phyloP scores from a whole-genome alignment of 148 eudicot genomes.

The Amaranthus cruentus region DNA sequence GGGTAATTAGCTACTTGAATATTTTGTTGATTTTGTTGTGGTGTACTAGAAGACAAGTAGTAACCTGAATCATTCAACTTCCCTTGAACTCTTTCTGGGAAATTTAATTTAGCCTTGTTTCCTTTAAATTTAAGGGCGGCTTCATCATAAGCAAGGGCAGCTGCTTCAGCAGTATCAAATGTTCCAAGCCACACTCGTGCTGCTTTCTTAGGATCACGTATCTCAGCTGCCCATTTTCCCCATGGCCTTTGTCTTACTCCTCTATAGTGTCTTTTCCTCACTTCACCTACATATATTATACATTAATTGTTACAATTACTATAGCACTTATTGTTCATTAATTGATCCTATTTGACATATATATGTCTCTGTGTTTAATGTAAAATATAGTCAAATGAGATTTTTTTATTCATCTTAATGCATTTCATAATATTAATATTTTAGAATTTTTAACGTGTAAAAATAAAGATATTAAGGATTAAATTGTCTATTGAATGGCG shows the following conservation, averaged over 20 bases:
- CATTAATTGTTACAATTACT: background rate
- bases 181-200: conserved; percentile 68
- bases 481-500: no score
- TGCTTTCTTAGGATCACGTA: conserved; percentile 55
- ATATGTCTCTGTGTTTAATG: no score
- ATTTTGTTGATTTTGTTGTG: background rate
- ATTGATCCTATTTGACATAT: no score
- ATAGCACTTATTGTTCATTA: no score
- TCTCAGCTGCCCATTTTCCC: conserved; percentile 71
- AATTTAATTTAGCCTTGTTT: conserved; percentile 56
- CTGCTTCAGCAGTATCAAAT: conserved; percentile 57
- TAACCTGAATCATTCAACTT: conserved; percentile 13
- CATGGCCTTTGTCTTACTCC: conserved; percentile 64
- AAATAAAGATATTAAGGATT: no score
- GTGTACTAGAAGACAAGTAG: background rate
- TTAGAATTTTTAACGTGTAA: no score
- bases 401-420: no score
- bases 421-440: no score
- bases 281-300: conserved; percentile 11
- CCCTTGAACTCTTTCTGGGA: conserved; percentile 54
- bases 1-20: background rate
- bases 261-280: conserved; percentile 43
- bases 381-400: no score
- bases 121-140: conserved; percentile 66
- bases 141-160: conserved; percentile 59